These are phyloP conservation scores for Bertia moriformis DNA, from an alignment of 2,329 filamentous ascomycete species.

Conservation along the genomic window DNA sequence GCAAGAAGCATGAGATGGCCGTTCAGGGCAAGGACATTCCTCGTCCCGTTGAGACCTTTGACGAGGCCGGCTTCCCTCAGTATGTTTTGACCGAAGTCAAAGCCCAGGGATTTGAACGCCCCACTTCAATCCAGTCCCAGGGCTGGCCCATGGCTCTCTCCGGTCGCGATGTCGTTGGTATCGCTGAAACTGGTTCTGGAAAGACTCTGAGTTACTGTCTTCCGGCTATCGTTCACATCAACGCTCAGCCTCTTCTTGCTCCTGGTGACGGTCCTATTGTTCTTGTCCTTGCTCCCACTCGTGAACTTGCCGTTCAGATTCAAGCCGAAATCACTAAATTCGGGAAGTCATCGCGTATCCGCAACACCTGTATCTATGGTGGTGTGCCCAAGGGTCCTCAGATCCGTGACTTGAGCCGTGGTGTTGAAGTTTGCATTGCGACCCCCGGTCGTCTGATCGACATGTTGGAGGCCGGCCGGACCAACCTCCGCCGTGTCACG, in stretches of 20 bases:
- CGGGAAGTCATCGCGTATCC: conserved; percentile 90
- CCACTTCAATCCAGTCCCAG: conserved; percentile 93
- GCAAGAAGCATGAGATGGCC: conserved; percentile 70
- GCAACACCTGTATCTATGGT: conserved; percentile 97
- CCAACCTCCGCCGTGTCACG: conserved; percentile 91
- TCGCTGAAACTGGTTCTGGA: conserved; percentile 96
- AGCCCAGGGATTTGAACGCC: conserved; percentile 84
- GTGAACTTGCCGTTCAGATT: conserved; percentile 96
- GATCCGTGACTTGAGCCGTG: conserved; percentile 83
- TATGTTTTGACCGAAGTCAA: conserved; percentile 99
- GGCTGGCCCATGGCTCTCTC: conserved; percentile 98
- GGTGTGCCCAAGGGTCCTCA: conserved; percentile 96
- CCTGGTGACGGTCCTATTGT: conserved; percentile 95
- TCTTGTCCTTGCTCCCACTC: conserved; percentile 84
- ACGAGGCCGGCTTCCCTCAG: conserved; percentile 89
- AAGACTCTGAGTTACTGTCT: conserved; percentile 98
- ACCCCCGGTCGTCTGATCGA: conserved; percentile 96
- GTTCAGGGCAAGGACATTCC: conserved; percentile 70
- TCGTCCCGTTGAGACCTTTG: conserved; percentile 90
- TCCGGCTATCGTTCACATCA: conserved; percentile 97
- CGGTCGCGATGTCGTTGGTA: conserved; percentile 94
- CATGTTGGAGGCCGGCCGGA: conserved; percentile 95
- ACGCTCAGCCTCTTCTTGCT: conserved; percentile 88
- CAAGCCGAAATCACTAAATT: conserved; percentile 98
- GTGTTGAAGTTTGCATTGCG: conserved; percentile 96